Evolutionary conservation across 345 rosid genomes (phyloP).

Genomic region (Bretschneidera sinensis): DNA sequence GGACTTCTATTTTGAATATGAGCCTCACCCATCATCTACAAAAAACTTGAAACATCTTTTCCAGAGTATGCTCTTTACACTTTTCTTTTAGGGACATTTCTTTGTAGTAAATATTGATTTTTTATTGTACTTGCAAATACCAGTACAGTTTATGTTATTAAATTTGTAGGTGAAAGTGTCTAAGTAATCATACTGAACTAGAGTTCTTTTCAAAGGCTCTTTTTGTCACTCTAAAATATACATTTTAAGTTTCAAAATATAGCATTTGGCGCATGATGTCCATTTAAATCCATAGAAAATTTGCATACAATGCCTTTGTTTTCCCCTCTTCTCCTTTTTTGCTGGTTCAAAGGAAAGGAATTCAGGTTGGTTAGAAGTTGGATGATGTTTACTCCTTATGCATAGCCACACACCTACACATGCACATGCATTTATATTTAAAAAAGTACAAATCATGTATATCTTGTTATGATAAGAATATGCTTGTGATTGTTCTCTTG

Average conservation of each 20-base stretch:
- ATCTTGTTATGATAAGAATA: background rate
- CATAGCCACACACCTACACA: background rate
- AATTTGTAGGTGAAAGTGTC: too few species aligned
- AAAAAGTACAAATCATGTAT: background rate
- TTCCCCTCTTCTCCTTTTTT: background rate
- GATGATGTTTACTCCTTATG: background rate
- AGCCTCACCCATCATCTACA: constrained; percentile 87
- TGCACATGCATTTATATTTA: too few species aligned
- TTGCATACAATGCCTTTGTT: background rate
- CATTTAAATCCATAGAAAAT: background rate
- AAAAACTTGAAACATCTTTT: constrained; percentile 90
- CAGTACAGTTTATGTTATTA: background rate
- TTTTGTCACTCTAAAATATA: background rate
- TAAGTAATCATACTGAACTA: background rate
- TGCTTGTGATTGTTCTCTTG: background rate
- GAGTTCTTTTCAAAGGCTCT: too few species aligned
- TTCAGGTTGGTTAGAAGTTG: background rate
- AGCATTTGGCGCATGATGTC: background rate
- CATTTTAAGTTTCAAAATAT: background rate
- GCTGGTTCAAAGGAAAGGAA: background rate
- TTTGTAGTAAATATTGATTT: background rate
- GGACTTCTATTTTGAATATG: constrained; percentile 64
- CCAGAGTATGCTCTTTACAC: constrained; percentile 60
- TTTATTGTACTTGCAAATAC: background rate
- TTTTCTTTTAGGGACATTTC: background rate